Evolutionary conservation across 2,329 filamentous ascomycete genomes (phyloP).

Genomic region (Cercospora nicotianae): DNA sequence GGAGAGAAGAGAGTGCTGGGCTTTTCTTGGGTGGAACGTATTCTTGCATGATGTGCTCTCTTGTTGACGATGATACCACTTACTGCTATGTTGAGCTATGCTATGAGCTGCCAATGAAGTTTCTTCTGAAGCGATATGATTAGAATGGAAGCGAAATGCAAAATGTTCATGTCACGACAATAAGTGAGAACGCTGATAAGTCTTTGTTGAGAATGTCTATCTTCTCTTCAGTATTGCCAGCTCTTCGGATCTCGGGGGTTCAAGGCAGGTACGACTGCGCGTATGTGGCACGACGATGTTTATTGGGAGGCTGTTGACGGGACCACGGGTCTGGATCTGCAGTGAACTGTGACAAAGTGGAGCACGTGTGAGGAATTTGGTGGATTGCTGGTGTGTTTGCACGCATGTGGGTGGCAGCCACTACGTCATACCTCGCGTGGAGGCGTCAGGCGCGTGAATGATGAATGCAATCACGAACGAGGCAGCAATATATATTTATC

Average conservation of each 20-base stretch:
- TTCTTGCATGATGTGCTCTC: conserved; percentile 11
- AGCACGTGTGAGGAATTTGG: conserved; percentile 6
- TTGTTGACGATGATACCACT: conserved; percentile 1
- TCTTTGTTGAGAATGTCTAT: no score
- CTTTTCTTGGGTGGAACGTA: neutral
- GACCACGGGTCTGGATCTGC: neutral
- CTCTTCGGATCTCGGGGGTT: neutral
- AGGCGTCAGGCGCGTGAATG: neutral
- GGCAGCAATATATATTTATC: neutral
- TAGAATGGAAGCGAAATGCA: neutral
- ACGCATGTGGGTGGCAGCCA: neutral
- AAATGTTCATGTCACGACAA: neutral
- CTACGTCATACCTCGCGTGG: conserved; percentile 2
- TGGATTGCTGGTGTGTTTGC: neutral
- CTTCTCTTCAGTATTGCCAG: neutral
- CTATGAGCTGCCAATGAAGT: neutral
- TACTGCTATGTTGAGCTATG: neutral
- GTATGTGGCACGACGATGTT: neutral
- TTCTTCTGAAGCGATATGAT: neutral
- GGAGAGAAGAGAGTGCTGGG: neutral
- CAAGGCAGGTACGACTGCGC: neutral
- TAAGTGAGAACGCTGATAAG: neutral
- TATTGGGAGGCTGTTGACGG: neutral
- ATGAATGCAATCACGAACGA: neutral
- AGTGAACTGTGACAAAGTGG: neutral